phyloP scores from a whole-genome alignment of 176 grass and related monocot species.

The Oryza meridionalis region DNA sequence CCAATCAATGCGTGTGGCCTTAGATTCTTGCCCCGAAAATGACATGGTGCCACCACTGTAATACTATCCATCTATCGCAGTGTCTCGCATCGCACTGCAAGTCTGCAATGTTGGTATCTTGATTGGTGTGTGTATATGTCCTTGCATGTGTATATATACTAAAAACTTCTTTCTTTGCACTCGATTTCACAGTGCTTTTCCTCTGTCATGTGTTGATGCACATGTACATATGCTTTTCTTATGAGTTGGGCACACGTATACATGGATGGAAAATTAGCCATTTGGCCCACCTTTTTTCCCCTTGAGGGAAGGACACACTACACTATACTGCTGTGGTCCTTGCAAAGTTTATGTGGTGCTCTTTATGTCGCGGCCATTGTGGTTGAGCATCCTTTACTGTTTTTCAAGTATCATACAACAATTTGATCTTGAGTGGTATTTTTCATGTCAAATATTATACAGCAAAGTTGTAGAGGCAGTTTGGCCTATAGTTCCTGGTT shows the following conservation, averaged over 20 bases:
- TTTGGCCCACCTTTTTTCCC: slow-evolving; percentile 7
- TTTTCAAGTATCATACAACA: neutral
- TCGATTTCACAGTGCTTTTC: slow-evolving; percentile 33
- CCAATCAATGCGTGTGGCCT: slow-evolving; percentile 31
- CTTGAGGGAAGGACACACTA: neutral
- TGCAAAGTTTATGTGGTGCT: slow-evolving; percentile 4
- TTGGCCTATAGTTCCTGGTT: neutral
- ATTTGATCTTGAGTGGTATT: neutral
- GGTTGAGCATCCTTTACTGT: neutral
- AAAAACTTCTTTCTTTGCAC: slow-evolving; percentile 18
- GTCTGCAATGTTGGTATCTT: neutral
- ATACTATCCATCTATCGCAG: neutral
- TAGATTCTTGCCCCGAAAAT: slow-evolving; percentile 18
- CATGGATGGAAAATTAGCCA: slow-evolving; percentile 22
- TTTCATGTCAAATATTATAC: slow-evolving; percentile 24
- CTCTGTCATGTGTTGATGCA: slow-evolving; percentile 24
- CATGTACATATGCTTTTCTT: neutral
- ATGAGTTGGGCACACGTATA: neutral
- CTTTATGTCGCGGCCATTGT: slow-evolving; percentile 6
- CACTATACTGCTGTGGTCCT: slow-evolving; percentile 20
- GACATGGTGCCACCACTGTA: neutral
- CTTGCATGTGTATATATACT: neutral
- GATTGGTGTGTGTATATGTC: neutral
- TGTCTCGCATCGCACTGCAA: neutral
- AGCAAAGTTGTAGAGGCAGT: neutral